Evolutionary conservation across 1,284 basidiomycete genomes (phyloP).

Genomic region (Abortiporus biennis): DNA sequence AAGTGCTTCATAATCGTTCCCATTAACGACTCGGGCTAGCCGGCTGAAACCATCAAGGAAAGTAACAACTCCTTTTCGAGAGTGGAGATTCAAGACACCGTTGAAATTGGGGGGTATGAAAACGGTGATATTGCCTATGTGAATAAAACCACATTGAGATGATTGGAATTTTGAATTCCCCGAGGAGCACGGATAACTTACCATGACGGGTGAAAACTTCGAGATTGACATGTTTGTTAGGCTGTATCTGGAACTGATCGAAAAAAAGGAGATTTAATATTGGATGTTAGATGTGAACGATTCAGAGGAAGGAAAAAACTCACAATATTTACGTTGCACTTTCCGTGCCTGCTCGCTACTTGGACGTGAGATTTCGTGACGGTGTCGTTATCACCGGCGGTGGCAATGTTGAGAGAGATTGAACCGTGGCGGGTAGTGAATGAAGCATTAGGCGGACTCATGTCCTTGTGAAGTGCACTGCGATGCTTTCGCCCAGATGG

Average conservation of each 20-base stretch:
- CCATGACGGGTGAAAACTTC: constrained; percentile 20
- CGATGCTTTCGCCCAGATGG: constrained; percentile 2
- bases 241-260: too few species aligned
- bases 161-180: not conserved
- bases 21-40: constrained; percentile 20
- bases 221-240: constrained; percentile 20
- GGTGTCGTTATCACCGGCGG: constrained; percentile 9
- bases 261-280: constrained; percentile 12
- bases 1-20: constrained; percentile 19
- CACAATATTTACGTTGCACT: constrained; percentile 20
- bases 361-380: constrained; percentile 16
- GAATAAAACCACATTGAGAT: not conserved
- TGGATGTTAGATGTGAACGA: not conserved
- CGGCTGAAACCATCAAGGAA: constrained; percentile 23
- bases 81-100: constrained; percentile 20
- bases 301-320: not conserved
- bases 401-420: constrained; percentile 18
- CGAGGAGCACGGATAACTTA: constrained; percentile 5
- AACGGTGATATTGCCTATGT: constrained; percentile 18
- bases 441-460: constrained; percentile 16
- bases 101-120: constrained; percentile 22
- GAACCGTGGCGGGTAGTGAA: constrained; percentile 23
- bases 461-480: not conserved
- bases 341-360: constrained; percentile 18
- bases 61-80: constrained; percentile 14